These are phyloP conservation scores for Pichia sp. DNA, from an alignment of 1,139 yeast species.

Conservation along the genomic window DNA sequence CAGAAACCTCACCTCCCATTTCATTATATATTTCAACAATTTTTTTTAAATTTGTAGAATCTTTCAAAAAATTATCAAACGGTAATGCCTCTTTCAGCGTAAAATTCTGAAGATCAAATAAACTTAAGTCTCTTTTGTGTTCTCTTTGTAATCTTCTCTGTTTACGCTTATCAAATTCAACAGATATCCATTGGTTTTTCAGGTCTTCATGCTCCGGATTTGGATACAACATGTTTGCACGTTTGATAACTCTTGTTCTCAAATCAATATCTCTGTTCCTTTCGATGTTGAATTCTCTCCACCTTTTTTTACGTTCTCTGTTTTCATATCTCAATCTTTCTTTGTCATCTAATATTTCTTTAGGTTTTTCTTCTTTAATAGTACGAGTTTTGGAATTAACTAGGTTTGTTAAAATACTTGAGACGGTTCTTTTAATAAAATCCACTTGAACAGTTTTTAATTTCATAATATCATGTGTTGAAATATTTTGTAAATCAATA, in stretches of 20 bases:
- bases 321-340: constrained; percentile 66
- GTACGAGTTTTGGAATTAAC: constrained; percentile 8
- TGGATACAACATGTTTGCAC: constrained; percentile 69
- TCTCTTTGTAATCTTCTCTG: constrained; percentile 45
- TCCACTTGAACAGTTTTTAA: constrained; percentile 18
- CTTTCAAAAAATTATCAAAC: constrained; percentile 15
- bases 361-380: constrained; percentile 2
- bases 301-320: constrained; percentile 78
- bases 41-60: constrained; percentile 7
- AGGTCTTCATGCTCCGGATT: constrained; percentile 46
- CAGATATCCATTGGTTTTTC: constrained; percentile 67
- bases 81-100: constrained; percentile 11
- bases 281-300: constrained; percentile 81
- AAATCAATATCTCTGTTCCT: constrained; percentile 85
- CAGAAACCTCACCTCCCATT: constrained; percentile 18
- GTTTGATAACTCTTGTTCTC: constrained; percentile 64
- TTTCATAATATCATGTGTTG: constrained; percentile 11
- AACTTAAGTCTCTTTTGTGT: constrained; percentile 30
- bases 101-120: constrained; percentile 8
- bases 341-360: constrained; percentile 28
- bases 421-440: constrained; percentile 13
- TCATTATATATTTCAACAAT: constrained; percentile 17
- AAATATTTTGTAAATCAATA: constrained; percentile 13
- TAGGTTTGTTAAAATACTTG: constrained; percentile 17
- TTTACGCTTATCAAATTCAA: constrained; percentile 62